Evolutionary conservation across 768 basidiomycete species (phyloP), one percentile per base, ranked within the genome.

Genomic region (Suillus alpinus): DNA sequence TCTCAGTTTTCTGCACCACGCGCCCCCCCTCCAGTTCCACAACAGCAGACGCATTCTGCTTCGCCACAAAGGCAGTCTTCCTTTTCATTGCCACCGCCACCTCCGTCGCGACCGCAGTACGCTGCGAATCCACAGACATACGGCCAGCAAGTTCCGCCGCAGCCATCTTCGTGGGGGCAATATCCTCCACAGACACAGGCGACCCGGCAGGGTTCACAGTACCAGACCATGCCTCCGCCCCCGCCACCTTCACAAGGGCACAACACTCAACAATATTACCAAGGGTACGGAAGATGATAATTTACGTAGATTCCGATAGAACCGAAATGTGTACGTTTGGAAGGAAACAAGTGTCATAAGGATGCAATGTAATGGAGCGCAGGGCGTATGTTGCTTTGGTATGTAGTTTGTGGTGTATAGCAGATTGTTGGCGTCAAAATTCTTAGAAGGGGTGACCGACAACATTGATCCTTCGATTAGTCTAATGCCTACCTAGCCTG

Each of bases 191-290:
- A 68, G 44, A 46, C 62, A 36, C 63, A 65, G 1, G 44, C 71
- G n/a, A 58, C 69, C 14, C 71, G 63, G 44, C 66, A 64, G 4
- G 64, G 62, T 12, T 63, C 66, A 32, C 72, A 70, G 29, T 67
- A 75, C 59, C 73, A 73, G 40, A 52, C 60, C 29, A 65, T 68
- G 49, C 68, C 60, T 16, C 67, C 58, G 14, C 75, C 75, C 16
- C 73, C 70, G 12, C 75, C 75, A 14, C 73, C 70, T 12, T 67
- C 75, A 34, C 71, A 76, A 37, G 69, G 69, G 0, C 72, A 73
- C 63, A 59, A 65, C 26, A 18, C 62, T 6, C 67, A 37, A 18
- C 64, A 71, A 40, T 66, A 71, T 47, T 71, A 78, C 62, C 72
- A 67, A 56, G 67, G 67, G n/a, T 76, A 73, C 59, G 59, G 68